Percentiles rank a stretch among this genome's conserved stretches.
These are phyloP conservation scores for Diaporthe sp. DNA, from an alignment of 2,329 filamentous ascomycete genomes.

Conservation along the genomic window DNA sequence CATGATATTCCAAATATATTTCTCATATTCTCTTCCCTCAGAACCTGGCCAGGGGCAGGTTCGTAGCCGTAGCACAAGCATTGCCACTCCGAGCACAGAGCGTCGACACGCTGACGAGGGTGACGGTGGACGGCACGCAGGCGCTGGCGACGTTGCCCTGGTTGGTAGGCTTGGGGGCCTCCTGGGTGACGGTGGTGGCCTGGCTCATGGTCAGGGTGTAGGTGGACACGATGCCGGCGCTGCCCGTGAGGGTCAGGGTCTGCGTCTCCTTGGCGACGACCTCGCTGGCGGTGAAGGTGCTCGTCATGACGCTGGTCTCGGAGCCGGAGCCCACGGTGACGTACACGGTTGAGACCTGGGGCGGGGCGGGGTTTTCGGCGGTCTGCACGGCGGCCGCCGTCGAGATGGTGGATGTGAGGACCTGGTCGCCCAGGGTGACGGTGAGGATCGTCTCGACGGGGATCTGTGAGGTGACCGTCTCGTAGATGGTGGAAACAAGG, in stretches of 20 bases:
- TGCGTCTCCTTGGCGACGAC: slow-evolving; percentile 37
- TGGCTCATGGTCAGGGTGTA: slow-evolving; percentile 39
- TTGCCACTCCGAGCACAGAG: slow-evolving; percentile 36
- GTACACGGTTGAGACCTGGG: slow-evolving; percentile 38
- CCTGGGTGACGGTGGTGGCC: slow-evolving; percentile 30
- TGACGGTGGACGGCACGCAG: slow-evolving; percentile 39
- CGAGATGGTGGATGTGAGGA: slow-evolving; percentile 38
- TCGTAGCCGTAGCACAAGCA: slow-evolving; percentile 31
- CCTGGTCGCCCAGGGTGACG: slow-evolving; percentile 38
- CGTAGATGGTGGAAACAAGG: slow-evolving; percentile 18
- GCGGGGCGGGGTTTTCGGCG: slow-evolving; percentile 16
- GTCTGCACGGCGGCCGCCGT: slow-evolving; percentile 37
- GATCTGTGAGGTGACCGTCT: slow-evolving; percentile 30
- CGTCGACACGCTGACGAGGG: slow-evolving; percentile 38
- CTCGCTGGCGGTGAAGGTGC: slow-evolving; percentile 38
- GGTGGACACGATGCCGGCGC: slow-evolving; percentile 37
- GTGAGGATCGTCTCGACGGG: slow-evolving; percentile 40
- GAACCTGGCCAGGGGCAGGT: slow-evolving; percentile 31
- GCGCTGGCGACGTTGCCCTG: slow-evolving; percentile 8
- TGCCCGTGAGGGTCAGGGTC: slow-evolving; percentile 36
- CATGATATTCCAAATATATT: neutral
- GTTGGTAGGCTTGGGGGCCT: slow-evolving; percentile 23
- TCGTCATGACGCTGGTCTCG: slow-evolving; percentile 28
- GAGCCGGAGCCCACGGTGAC: slow-evolving; percentile 37
- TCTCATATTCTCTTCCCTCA: neutral